These are phyloP conservation scores for Elsinoe batatas DNA, from an alignment of 2,329 filamentous ascomycete genomes.

Conservation along the genomic window DNA sequence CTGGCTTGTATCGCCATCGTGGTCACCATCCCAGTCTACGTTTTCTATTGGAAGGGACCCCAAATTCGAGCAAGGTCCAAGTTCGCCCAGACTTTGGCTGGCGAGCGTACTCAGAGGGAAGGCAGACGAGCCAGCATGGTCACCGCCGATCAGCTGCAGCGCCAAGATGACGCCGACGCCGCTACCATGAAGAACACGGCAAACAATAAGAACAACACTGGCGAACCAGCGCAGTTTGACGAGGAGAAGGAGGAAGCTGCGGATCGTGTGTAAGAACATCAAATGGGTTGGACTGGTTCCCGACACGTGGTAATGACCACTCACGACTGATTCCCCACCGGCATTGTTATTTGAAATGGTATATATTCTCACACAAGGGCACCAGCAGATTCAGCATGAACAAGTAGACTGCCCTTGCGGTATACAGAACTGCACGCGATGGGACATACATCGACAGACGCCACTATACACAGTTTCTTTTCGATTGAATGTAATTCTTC, in stretches of 20 bases:
- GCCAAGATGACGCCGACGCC: background rate
- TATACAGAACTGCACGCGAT: background rate
- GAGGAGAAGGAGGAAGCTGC: slow-evolving; percentile 1
- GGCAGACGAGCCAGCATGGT: slow-evolving; percentile 14
- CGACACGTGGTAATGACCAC: background rate
- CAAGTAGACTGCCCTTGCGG: background rate
- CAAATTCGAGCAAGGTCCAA: slow-evolving; percentile 38
- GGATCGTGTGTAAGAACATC: background rate
- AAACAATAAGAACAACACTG: background rate
- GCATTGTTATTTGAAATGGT: background rate
- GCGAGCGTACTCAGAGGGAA: slow-evolving; percentile 22
- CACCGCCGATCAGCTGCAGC: slow-evolving; percentile 5
- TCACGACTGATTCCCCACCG: background rate
- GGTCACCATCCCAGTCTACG: slow-evolving; percentile 43
- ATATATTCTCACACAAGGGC: background rate
- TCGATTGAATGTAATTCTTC: slow-evolving; percentile 1
- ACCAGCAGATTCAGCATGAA: background rate
- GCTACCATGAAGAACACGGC: background rate
- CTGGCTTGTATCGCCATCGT: slow-evolving; percentile 41
- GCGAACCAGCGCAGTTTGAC: background rate
- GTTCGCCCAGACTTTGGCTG: slow-evolving; percentile 38
- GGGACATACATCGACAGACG: background rate
- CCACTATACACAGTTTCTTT: background rate
- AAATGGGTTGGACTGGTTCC: background rate
- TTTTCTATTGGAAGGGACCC: slow-evolving; percentile 45